Base-by-base conservation (phyloP, 2,329 filamentous ascomycete species). In the Nemania sp. region DNA sequence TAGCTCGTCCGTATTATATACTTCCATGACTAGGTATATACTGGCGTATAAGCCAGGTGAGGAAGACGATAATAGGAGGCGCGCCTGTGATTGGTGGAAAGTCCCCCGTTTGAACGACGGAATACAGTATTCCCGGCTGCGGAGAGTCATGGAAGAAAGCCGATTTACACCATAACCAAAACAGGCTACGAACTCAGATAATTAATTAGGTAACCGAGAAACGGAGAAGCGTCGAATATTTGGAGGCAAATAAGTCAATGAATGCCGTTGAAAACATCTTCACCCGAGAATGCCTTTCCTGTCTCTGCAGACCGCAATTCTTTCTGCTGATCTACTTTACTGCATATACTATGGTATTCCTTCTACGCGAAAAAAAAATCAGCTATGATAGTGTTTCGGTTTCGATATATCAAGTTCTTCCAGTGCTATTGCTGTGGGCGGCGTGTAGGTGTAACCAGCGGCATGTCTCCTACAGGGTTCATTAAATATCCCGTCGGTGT, bases 61-160 rank as follows among this genome's bases (percentile, higher is more conserved):
- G 10, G 9, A 20, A 42, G 21, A n/a, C 2, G 47, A 47, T 25
- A 47, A 57, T 21, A n/a, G 5, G 18, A 15, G 32, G 35, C 17
- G n/a, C n/a, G 18, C 6, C 2, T 15, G 45, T 59, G 52, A 60
- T 60, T 60, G 57, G 57, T 60, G 52, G 57, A 56, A 59, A 55
- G 32, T 6, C 13, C 13, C 10, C 2, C 29, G 21, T 40, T 43
- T 52, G 15, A 9, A 47, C 20, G 10, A 20, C 20, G 49, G 42
- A 53, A 15, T 21, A 43, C 40, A 45, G 12, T 42, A 35, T 59
- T 45, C 32, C 47, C 54, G 34, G 47, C 17, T 25, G 12, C 21
- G 32, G 17, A 21, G 17, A 9, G 5, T 5, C 12, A 5, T 20
- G 42, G 18, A 25, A 15, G 21, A 7, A 2, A 17, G 29, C 29